Conservation (phyloP, 768 basidiomycete species). For the Rhodotorula taiwanensis region DNA sequence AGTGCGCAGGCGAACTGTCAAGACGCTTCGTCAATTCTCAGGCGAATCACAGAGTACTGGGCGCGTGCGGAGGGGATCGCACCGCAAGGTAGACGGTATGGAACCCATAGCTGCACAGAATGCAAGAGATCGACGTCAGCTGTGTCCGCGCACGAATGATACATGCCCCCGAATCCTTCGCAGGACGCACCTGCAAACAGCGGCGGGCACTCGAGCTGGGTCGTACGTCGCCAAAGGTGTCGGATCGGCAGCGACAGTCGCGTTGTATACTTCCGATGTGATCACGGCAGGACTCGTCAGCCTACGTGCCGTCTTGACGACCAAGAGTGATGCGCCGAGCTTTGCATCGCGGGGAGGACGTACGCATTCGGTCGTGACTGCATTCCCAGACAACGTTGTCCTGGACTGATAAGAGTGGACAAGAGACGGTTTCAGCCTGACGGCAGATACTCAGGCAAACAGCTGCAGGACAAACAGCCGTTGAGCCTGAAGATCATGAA, state of each 20-base stretch:
- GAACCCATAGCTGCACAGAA: slow-evolving; percentile 14
- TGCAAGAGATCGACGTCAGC: background rate
- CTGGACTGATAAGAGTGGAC: slow-evolving; percentile 8
- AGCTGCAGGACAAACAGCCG: slow-evolving; percentile 5
- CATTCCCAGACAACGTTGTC: slow-evolving; percentile 32
- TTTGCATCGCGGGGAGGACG: no score
- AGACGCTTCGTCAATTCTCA: no score
- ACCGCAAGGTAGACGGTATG: slow-evolving; percentile 28
- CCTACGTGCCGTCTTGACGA: no score
- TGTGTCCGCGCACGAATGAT: background rate
- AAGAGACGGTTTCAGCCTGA: background rate
- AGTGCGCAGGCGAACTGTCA: slow-evolving; percentile 19
- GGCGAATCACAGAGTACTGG: no score
- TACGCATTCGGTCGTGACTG: slow-evolving; percentile 12
- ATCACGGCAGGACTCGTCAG: no score
- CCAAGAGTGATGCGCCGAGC: background rate
- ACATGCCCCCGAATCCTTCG: background rate
- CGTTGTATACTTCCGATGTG: slow-evolving; percentile 16
- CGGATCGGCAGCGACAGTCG: slow-evolving; percentile 4
- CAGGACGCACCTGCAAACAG: slow-evolving; percentile 14
- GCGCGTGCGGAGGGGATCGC: no score
- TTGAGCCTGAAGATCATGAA: slow-evolving; percentile 29
- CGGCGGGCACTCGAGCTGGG: slow-evolving; percentile 4
- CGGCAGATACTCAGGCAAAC: no score
- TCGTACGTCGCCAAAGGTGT: background rate